Evolutionary conservation across 441 rosid species (phyloP).

Genomic region (Viola pubescens): DNA sequence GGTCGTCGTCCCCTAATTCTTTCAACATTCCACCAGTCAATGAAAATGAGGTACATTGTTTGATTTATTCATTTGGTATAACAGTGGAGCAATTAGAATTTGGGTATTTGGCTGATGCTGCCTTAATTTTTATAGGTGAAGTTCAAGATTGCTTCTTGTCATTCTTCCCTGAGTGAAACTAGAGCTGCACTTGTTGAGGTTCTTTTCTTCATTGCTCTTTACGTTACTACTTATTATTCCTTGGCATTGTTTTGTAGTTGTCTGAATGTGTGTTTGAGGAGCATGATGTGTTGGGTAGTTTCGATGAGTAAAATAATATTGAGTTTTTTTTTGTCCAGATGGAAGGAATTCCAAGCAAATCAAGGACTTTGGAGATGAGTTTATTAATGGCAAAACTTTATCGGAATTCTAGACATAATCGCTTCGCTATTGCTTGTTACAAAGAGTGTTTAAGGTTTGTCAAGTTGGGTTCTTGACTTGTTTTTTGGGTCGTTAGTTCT

Average conservation of each 20-base stretch:
- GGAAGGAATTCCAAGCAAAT: conserved; percentile 87
- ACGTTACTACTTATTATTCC: conserved; percentile 1
- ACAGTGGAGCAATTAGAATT: not conserved
- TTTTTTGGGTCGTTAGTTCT: not conserved
- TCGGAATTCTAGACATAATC: conserved; percentile 67
- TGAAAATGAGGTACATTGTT: conserved; percentile 72
- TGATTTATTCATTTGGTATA: conserved; percentile 1
- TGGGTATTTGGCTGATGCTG: not conserved
- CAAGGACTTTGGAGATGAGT: conserved; percentile 89
- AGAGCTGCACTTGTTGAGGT: conserved; percentile 89
- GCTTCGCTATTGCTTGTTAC: conserved; percentile 79
- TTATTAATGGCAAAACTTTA: conserved; percentile 88
- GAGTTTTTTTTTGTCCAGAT: conserved; percentile 43
- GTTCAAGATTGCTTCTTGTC: conserved; percentile 92
- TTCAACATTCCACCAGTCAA: conserved; percentile 51
- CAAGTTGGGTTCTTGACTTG: not conserved
- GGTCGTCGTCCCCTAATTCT: conserved; percentile 86
- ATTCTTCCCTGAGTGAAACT: conserved; percentile 56
- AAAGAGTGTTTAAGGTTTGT: conserved; percentile 83
- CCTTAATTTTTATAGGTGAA: conserved; percentile 45
- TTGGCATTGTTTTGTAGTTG: too few relatives aligned
- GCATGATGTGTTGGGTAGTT: too few relatives aligned
- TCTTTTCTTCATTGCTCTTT: conserved; percentile 14
- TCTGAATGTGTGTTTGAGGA: too few relatives aligned
- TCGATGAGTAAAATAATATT: not conserved